Conservation (phyloP, 345 rosid genomes). For the Syzygium grande region DNA sequence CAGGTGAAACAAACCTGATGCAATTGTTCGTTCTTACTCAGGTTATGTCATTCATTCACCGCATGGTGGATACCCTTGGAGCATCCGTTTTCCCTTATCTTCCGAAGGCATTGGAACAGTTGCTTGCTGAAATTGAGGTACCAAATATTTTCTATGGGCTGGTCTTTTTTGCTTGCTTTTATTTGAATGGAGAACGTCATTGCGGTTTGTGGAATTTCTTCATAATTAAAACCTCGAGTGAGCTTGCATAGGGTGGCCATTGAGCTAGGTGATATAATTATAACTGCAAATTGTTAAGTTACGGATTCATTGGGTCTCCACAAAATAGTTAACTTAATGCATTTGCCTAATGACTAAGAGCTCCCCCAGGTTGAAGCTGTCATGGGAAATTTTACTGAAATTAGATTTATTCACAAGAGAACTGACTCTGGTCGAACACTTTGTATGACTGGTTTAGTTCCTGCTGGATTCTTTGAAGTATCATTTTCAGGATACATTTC, state of each 20-base stretch:
- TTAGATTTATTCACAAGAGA: neutral
- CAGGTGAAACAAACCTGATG: neutral
- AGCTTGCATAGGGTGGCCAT: neutral
- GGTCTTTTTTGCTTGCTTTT: neutral
- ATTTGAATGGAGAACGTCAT: neutral
- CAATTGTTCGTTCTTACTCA: slow-evolving; percentile 3
- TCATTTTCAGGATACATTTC: neutral
- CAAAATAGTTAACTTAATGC: neutral
- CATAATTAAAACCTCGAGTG: neutral
- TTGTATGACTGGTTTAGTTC: neutral
- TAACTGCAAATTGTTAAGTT: neutral
- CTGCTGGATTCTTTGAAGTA: neutral
- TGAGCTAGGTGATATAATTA: neutral
- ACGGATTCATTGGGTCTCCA: neutral
- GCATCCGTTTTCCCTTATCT: slow-evolving; percentile 87
- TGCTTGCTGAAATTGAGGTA: slow-evolving; percentile 96
- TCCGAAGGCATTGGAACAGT: slow-evolving; percentile 83
- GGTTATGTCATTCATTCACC: slow-evolving; percentile 93
- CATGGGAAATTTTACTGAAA: neutral
- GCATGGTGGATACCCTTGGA: slow-evolving; percentile 96
- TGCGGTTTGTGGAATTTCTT: neutral
- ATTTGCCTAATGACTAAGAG: neutral
- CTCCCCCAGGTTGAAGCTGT: neutral
- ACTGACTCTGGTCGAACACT: neutral
- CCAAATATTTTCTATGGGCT: neutral